Conservation (phyloP, 2,329 filamentous ascomycete species). For the Cladosporium sp. region DNA sequence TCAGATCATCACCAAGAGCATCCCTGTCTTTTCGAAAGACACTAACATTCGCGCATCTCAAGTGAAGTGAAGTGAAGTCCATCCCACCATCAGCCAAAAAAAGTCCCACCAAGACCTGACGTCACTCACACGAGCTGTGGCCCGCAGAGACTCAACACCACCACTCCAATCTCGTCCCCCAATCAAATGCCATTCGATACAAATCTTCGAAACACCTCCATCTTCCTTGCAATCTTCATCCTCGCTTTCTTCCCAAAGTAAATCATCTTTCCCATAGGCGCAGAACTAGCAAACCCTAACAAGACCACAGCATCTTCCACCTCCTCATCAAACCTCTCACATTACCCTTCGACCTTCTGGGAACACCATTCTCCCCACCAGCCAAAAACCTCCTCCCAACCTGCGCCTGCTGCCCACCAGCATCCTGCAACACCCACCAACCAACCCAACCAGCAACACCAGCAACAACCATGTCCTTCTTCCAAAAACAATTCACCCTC, state of each 20-base stretch:
- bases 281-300: too few species aligned
- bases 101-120: slow-evolving; percentile 7
- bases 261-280: too few species aligned
- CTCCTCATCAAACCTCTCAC: slow-evolving; percentile 34
- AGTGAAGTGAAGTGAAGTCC: slow-evolving; percentile 28
- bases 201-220: slow-evolving; percentile 35
- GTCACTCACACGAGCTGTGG: background rate
- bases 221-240: slow-evolving; percentile 48
- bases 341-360: slow-evolving; percentile 26
- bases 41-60: too few species aligned
- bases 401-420: slow-evolving; percentile 32
- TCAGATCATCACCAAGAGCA: too few species aligned
- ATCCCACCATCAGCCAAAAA: slow-evolving; percentile 66
- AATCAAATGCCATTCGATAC: slow-evolving; percentile 20
- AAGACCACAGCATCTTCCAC: slow-evolving; percentile 37
- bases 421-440: slow-evolving; percentile 24
- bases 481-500: slow-evolving; percentile 79
- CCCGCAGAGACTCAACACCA: background rate
- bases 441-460: slow-evolving; percentile 21
- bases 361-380: slow-evolving; percentile 32
- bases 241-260: slow-evolving; percentile 45
- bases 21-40: too few species aligned
- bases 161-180: background rate
- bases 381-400: slow-evolving; percentile 23
- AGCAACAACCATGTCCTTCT: slow-evolving; percentile 59